A percentile compares a stretch with the other conserved stretches of the same genome.
Evolutionary conservation across 2,329 filamentous ascomycete species (phyloP).

Genomic region (Colletotrichum salicis): DNA sequence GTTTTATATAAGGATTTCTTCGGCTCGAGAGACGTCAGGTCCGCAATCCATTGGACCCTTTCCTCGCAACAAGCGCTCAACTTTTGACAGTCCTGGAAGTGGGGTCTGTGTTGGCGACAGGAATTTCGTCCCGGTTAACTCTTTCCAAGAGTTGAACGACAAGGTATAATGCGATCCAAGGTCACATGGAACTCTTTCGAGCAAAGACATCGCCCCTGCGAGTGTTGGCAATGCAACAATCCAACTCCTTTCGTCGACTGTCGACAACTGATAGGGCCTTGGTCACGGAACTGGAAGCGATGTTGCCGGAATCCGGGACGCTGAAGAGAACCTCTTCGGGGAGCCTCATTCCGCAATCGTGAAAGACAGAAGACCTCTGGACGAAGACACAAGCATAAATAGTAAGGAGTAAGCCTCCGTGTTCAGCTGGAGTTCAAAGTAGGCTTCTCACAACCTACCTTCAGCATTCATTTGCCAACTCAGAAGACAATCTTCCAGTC

Average conservation of each 20-base stretch:
- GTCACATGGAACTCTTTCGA: background rate
- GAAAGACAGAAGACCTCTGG: background rate
- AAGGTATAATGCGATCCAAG: background rate
- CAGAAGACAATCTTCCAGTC: background rate
- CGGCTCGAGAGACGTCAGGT: background rate
- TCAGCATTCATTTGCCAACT: background rate
- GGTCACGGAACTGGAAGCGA: constrained; percentile 8
- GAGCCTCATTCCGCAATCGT: constrained; percentile 23
- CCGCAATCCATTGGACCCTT: background rate
- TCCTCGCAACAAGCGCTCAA: background rate
- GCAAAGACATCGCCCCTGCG: background rate
- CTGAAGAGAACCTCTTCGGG: constrained; percentile 3
- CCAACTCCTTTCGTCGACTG: background rate
- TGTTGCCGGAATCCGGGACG: background rate
- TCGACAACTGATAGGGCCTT: too few species aligned
- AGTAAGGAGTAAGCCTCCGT: background rate
- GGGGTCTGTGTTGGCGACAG: background rate
- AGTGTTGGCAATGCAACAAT: background rate
- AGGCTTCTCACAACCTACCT: constrained; percentile 2
- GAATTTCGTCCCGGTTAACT: constrained; percentile 1
- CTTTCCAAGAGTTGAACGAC: background rate
- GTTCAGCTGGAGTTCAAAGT: background rate
- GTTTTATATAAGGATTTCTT: constrained; percentile 10
- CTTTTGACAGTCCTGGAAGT: background rate
- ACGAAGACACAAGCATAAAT: constrained; percentile 9